Conservation (phyloP, 768 basidiomycete genomes). For the Baorangia bicolor region DNA sequence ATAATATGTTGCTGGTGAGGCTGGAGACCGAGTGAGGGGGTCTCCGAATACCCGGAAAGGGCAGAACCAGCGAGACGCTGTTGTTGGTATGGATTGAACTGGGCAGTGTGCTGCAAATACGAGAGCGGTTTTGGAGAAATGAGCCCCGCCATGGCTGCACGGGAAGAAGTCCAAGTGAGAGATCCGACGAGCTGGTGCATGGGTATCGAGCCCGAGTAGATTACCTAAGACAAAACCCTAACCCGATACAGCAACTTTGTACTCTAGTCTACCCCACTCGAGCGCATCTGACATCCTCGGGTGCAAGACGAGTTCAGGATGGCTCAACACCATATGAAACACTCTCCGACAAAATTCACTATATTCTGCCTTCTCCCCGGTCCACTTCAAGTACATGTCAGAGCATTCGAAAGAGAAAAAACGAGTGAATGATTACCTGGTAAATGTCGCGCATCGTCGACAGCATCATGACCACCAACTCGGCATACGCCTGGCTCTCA, state of each 20-base stretch:
- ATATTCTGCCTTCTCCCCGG: constrained; percentile 31
- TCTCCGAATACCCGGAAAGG: constrained; percentile 53
- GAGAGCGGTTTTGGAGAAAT: constrained; percentile 62
- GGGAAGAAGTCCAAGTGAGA: constrained; percentile 11
- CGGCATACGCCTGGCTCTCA: constrained; percentile 40
- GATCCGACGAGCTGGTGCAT: constrained; percentile 2
- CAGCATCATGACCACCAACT: constrained; percentile 45
- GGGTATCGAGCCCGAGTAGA: constrained; percentile 2
- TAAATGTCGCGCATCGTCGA: constrained; percentile 50
- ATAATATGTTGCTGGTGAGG: constrained; percentile 56
- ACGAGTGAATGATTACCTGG: constrained; percentile 35
- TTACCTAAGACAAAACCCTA: constrained; percentile 32
- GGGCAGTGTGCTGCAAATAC: constrained; percentile 60
- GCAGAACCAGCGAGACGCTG: constrained; percentile 33
- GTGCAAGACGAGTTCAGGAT: constrained; percentile 34
- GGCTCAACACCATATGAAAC: constrained; percentile 27
- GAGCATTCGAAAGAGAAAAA: neutral
- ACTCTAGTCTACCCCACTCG: constrained; percentile 25
- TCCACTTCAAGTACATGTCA: constrained; percentile 13
- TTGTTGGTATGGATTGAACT: constrained; percentile 61
- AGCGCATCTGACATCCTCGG: constrained; percentile 33
- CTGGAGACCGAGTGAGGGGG: constrained; percentile 55
- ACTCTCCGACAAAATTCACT: constrained; percentile 36
- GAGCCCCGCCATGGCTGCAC: constrained; percentile 54
- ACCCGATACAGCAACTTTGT: constrained; percentile 11